phyloP scores from a whole-genome alignment of 495 filamentous ascomycete species.

The Talaromyces adpressus region DNA sequence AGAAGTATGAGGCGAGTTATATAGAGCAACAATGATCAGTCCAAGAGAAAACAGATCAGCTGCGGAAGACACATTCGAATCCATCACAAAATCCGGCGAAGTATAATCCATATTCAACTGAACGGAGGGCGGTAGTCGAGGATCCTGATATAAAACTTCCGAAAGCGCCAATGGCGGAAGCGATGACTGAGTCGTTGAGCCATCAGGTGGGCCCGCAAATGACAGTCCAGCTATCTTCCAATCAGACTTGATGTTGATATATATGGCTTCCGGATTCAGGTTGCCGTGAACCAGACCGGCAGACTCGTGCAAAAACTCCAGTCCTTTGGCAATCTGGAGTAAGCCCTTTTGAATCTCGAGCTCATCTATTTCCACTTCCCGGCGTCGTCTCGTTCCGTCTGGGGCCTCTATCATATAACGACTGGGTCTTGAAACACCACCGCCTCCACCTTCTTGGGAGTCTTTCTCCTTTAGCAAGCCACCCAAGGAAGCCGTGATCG shows the following conservation, averaged over 20 bases:
- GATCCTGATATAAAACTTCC: constrained; percentile 77
- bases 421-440: constrained; percentile 58
- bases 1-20: constrained; percentile 85
- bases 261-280: constrained; percentile 89
- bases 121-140: constrained; percentile 73
- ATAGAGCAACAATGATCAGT: constrained; percentile 78
- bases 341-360: constrained; percentile 95
- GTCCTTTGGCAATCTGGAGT: constrained; percentile 83
- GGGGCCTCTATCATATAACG: constrained; percentile 78
- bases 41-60: constrained; percentile 93
- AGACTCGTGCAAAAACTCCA: constrained; percentile 96
- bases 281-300: constrained; percentile 91
- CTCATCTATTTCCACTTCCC: constrained; percentile 93
- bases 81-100: constrained; percentile 87
- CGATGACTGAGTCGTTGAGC: constrained; percentile 59
- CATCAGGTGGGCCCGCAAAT: constrained; percentile 74
- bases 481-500: constrained; percentile 80
- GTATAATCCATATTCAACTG: constrained; percentile 90
- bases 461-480: constrained; percentile 82
- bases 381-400: constrained; percentile 62
- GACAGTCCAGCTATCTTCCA: constrained; percentile 94
- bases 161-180: constrained; percentile 70
- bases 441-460: constrained; percentile 61
- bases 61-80: constrained; percentile 69
- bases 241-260: constrained; percentile 94